Evolutionary conservation across 2,329 filamentous ascomycete genomes (phyloP).

Genomic region (Emericellopsis cladophorae): DNA sequence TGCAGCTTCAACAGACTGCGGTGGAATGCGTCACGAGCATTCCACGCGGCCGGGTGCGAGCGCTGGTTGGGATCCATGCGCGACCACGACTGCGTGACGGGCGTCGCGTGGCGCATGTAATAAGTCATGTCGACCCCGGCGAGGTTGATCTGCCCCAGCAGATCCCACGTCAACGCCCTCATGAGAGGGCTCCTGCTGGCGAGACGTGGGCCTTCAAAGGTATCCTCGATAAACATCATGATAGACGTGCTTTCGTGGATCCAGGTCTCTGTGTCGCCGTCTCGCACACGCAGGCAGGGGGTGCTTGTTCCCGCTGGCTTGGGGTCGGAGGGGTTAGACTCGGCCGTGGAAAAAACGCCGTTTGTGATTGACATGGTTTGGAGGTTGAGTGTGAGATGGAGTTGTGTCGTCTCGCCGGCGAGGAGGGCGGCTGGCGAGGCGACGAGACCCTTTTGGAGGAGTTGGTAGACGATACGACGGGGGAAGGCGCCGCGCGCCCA

Average conservation of each 20-base stretch:
- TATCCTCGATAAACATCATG: constrained; percentile 7
- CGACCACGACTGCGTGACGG: constrained; percentile 4
- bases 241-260: constrained; percentile 9
- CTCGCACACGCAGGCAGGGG: constrained; percentile 7
- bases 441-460: constrained; percentile 9
- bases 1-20: constrained; percentile 6
- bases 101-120: constrained; percentile 7
- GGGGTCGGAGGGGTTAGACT: constrained; percentile 6
- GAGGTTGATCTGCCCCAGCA: constrained; percentile 5
- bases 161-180: constrained; percentile 5
- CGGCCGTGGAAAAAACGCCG: constrained; percentile 1
- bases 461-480: constrained; percentile 9
- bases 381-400: constrained; percentile 5
- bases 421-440: constrained; percentile 5
- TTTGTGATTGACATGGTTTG: not conserved
- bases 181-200: not conserved
- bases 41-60: constrained; percentile 4
- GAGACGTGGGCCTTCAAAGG: constrained; percentile 4
- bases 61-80: constrained; percentile 6
- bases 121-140: constrained; percentile 3
- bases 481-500: constrained; percentile 9
- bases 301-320: constrained; percentile 7
- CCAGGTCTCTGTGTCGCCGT: constrained; percentile 4
- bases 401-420: constrained; percentile 5
- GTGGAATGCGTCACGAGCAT: constrained; percentile 4